phyloP scores from a whole-genome alignment of 1,284 basidiomycete species.

The Peniophora sp. region DNA sequence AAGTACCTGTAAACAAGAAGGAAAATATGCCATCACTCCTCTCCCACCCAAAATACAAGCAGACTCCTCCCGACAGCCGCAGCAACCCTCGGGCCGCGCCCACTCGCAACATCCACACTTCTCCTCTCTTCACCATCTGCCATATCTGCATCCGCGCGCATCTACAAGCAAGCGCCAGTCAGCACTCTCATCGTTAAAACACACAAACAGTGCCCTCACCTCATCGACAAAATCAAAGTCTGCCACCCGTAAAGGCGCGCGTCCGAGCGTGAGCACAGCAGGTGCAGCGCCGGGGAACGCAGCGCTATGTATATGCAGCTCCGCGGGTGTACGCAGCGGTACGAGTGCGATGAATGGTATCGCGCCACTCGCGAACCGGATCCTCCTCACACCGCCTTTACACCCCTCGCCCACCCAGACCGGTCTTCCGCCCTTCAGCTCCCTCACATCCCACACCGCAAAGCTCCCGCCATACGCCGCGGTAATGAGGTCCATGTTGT shows the following conservation, averaged over 20 bases:
- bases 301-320: constrained; percentile 60
- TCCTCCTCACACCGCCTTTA: constrained; percentile 55
- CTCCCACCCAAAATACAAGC: constrained; percentile 12
- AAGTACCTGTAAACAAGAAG: no score
- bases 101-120: neutral
- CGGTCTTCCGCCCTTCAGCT: constrained; percentile 66
- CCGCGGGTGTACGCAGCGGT: constrained; percentile 49
- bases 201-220: no score
- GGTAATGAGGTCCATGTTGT: constrained; percentile 64
- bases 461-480: constrained; percentile 63
- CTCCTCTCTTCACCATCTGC: constrained; percentile 26
- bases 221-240: constrained; percentile 68
- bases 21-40: neutral
- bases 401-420: constrained; percentile 49
- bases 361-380: constrained; percentile 34
- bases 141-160: constrained; percentile 57
- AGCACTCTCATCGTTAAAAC: no score
- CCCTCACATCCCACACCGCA: constrained; percentile 66
- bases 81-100: neutral
- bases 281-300: constrained; percentile 57
- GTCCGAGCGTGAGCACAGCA: constrained; percentile 45
- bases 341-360: constrained; percentile 7
- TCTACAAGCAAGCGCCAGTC: constrained; percentile 22
- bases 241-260: constrained; percentile 53
- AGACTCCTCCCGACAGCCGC: neutral